Evolutionary conservation across 2,329 filamentous ascomycete genomes (phyloP).

Genomic region (Purpureocillium takamizusanense): DNA sequence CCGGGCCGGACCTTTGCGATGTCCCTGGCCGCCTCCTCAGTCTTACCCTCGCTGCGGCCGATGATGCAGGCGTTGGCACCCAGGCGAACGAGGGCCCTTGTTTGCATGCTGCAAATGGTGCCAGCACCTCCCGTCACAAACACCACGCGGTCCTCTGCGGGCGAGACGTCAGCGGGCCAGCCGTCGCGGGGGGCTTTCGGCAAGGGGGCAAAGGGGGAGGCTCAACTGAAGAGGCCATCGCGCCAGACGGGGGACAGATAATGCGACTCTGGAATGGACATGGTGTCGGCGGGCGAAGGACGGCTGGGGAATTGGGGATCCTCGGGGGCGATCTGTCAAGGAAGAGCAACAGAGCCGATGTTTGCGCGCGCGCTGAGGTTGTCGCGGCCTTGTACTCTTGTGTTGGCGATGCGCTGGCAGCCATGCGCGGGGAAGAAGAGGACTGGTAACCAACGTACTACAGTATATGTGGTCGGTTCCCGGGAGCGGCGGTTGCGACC

Average conservation of each 20-base stretch:
- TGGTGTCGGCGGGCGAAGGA: conserved; percentile 21
- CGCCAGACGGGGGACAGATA: conserved; percentile 80
- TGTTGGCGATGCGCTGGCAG: not conserved
- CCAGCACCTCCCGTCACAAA: conserved; percentile 95
- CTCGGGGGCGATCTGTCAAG: no score
- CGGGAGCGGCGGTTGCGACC: not conserved
- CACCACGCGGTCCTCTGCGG: conserved; percentile 70
- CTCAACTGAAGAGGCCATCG: conserved; percentile 72
- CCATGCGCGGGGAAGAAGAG: no score
- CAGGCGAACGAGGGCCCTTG: conserved; percentile 80
- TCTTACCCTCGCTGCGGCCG: conserved; percentile 83
- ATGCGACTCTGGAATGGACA: conserved; percentile 62
- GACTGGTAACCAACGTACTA: no score
- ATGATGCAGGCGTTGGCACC: conserved; percentile 93
- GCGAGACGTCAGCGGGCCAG: not conserved
- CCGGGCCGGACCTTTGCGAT: conserved; percentile 72
- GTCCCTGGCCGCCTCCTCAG: conserved; percentile 67
- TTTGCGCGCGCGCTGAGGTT: no score
- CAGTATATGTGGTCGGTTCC: no score
- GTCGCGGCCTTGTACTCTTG: no score
- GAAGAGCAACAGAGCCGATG: no score
- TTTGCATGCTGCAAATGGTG: conserved; percentile 89
- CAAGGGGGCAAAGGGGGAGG: not conserved
- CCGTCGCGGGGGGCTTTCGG: no score
- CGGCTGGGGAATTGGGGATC: no score